Conservation (phyloP, 345 rosid species). For the Eucalyptus grandis region DNA sequence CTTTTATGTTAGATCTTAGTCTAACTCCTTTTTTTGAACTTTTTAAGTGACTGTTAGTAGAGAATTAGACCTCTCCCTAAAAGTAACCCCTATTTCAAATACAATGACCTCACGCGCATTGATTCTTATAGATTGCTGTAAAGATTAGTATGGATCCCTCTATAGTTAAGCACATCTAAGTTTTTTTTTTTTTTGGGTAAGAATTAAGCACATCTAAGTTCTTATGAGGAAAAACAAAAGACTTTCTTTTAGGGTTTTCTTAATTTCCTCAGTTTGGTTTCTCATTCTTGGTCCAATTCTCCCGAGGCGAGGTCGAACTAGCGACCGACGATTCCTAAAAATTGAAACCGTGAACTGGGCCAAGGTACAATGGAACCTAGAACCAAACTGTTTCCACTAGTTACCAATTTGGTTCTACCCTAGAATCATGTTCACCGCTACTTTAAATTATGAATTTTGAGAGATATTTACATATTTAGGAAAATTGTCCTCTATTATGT, state of each 20-base stretch:
- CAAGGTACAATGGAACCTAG: background rate
- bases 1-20: no score
- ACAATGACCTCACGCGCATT: background rate
- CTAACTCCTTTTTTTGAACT: no score
- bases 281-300: no score
- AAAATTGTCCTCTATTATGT: background rate
- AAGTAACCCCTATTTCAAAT: background rate
- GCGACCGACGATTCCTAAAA: fast-evolving
- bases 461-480: background rate
- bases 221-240: background rate
- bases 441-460: no score
- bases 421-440: background rate
- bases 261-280: background rate
- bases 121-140: background rate
- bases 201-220: background rate
- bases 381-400: background rate
- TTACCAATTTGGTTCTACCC: background rate
- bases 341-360: fast-evolving
- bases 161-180: background rate
- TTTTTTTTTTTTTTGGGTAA: no score
- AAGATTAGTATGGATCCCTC: background rate
- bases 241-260: background rate
- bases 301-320: fast-evolving
- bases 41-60: no score
- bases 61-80: no score